Evolutionary conservation across 1,139 yeast species (phyloP).

Genomic region (Meyerozyma athensensis): DNA sequence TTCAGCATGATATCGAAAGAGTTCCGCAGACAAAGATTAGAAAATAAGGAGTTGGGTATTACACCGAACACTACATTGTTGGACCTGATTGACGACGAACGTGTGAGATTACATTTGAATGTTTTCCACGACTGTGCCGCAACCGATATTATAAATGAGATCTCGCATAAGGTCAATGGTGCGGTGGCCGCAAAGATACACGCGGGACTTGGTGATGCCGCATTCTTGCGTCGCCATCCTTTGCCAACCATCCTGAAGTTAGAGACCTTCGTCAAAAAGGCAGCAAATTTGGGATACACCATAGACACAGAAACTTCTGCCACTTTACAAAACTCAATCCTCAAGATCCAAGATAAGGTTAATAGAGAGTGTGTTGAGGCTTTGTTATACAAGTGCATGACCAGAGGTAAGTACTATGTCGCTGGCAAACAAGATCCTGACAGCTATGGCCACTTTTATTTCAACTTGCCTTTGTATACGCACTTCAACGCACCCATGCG

Average conservation of each 20-base stretch:
- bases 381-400: conserved; percentile 73
- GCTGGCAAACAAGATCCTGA: conserved; percentile 88
- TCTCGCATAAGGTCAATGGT: conserved; percentile 74
- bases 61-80: conserved; percentile 62
- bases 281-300: conserved; percentile 58
- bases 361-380: conserved; percentile 77
- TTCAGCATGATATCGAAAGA: conserved; percentile 63
- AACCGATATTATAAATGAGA: conserved; percentile 62
- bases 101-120: conserved; percentile 65
- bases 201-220: conserved; percentile 71
- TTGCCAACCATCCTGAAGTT: conserved; percentile 79
- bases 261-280: conserved; percentile 72
- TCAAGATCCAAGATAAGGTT: conserved; percentile 57
- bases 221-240: conserved; percentile 83
- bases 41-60: conserved; percentile 43
- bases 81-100: conserved; percentile 83
- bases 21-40: conserved; percentile 68
- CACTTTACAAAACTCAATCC: conserved; percentile 66
- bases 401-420: conserved; percentile 79
- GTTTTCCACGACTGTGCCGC: conserved; percentile 63
- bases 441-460: conserved; percentile 70
- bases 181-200: conserved; percentile 82
- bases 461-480: conserved; percentile 80
- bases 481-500: conserved; percentile 93
- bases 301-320: conserved; percentile 76